These are phyloP conservation scores for Aspergillus sojae DNA, from an alignment of 2,329 filamentous ascomycete species.

Conservation along the genomic window DNA sequence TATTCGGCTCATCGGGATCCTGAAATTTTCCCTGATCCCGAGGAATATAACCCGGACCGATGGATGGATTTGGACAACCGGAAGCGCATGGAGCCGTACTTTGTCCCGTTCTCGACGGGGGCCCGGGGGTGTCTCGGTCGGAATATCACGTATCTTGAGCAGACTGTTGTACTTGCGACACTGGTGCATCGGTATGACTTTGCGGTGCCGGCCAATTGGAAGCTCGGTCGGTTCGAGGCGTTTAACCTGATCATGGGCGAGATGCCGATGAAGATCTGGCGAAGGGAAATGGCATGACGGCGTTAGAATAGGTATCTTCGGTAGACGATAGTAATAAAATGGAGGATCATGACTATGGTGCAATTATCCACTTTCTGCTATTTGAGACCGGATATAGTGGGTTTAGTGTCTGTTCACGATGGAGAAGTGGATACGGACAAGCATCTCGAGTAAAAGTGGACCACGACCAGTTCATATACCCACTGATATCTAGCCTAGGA, in stretches of 20 bases:
- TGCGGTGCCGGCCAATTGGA: slow-evolving; percentile 35
- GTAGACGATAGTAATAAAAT: not conserved
- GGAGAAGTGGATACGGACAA: not conserved
- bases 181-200: slow-evolving; percentile 50
- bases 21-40: slow-evolving; percentile 36
- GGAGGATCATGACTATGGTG: not conserved
- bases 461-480: not conserved
- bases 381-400: not conserved
- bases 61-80: slow-evolving; percentile 41
- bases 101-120: slow-evolving; percentile 43
- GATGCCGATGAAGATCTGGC: slow-evolving; percentile 20
- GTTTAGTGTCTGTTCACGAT: not conserved
- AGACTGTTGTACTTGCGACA: slow-evolving; percentile 48
- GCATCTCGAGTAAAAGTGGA: not conserved
- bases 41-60: slow-evolving; percentile 40
- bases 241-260: slow-evolving; percentile 21
- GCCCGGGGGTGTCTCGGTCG: slow-evolving; percentile 42
- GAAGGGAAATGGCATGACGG: not conserved
- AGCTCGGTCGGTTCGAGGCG: slow-evolving; percentile 24
- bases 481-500: not conserved
- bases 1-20: slow-evolving; percentile 40
- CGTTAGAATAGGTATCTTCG: not conserved
- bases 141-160: slow-evolving; percentile 48
- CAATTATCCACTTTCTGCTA: not conserved
- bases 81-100: slow-evolving; percentile 38